phyloP scores from a whole-genome alignment of 2,329 filamentous ascomycete species.

The Mycosphaerella arachidis region DNA sequence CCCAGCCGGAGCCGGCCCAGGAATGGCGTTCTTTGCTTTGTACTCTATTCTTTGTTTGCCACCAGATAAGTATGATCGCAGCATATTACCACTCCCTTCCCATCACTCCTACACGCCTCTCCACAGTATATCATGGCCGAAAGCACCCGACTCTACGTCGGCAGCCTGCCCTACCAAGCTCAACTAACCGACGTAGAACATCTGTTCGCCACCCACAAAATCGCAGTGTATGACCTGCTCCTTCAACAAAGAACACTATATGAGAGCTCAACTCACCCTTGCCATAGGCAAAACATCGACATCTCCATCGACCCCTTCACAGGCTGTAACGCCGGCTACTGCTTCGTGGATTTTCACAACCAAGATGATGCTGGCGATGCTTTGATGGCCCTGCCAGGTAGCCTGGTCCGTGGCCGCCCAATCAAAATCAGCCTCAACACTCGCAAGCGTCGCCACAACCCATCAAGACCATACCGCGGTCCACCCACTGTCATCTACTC shows the following conservation, averaged over 20 bases:
- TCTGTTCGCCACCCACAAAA: constrained; percentile 42
- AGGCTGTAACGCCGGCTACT: constrained; percentile 67
- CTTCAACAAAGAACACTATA: background rate
- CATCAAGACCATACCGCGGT: background rate
- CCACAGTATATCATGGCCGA: background rate
- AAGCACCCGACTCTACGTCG: constrained; percentile 44
- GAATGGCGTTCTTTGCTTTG: no score
- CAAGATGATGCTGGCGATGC: constrained; percentile 55
- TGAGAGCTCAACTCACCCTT: background rate
- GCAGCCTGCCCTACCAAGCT: constrained; percentile 52
- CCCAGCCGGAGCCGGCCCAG: no score
- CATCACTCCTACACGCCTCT: background rate
- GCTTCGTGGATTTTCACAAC: constrained; percentile 63
- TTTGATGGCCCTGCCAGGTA: constrained; percentile 54
- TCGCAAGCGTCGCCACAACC: constrained; percentile 4
- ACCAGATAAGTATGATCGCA: no score
- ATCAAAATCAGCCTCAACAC: constrained; percentile 54
- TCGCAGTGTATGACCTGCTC: constrained; percentile 29
- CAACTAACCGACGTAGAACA: constrained; percentile 47
- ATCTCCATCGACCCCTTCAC: constrained; percentile 66
- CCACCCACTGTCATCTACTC: constrained; percentile 1
- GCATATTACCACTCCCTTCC: no score
- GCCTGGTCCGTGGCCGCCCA: constrained; percentile 53
- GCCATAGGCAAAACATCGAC: constrained; percentile 48
- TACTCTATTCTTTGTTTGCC: no score